Percentiles rank a stretch among this genome's conserved stretches.
phyloP scores from a whole-genome alignment of 192 early-diverging fungal species.

The Coemansia guatemalensis region DNA sequence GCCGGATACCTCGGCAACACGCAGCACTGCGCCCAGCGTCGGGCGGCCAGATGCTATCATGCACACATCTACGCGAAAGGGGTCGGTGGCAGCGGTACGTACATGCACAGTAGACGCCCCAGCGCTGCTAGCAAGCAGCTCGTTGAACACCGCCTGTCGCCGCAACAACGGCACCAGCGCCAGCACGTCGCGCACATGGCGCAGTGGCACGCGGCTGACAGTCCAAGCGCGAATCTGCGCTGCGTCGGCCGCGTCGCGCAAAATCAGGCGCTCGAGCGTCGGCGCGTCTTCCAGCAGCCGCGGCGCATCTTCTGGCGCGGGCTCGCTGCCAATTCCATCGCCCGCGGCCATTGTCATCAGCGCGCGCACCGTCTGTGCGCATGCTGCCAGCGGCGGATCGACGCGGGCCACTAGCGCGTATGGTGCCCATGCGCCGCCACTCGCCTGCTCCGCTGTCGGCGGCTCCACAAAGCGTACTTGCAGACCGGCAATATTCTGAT shows the following conservation, averaged over 20 bases:
- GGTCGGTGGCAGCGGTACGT: slow-evolving; percentile 41
- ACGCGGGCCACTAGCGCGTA: slow-evolving; percentile 31
- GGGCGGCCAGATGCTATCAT: not conserved
- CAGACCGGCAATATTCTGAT: slow-evolving; percentile 38
- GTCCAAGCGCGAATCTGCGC: slow-evolving; percentile 52
- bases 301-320: slow-evolving; percentile 25
- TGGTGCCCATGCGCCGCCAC: slow-evolving; percentile 23
- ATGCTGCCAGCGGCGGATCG: slow-evolving; percentile 33
- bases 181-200: slow-evolving; percentile 16
- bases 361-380: slow-evolving; percentile 40
- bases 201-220: slow-evolving; percentile 31
- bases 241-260: not conserved
- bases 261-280: slow-evolving; percentile 33
- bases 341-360: slow-evolving; percentile 22
- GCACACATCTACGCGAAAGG: slow-evolving; percentile 46
- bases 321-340: not conserved
- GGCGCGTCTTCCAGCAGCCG: slow-evolving; percentile 48
- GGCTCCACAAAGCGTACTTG: slow-evolving; percentile 38
- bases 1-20: slow-evolving; percentile 20
- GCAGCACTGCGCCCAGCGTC: slow-evolving; percentile 25
- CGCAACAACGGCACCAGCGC: slow-evolving; percentile 30
- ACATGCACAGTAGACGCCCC: not conserved
- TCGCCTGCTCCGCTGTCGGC: not conserved
- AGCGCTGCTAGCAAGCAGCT: slow-evolving; percentile 41
- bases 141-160: slow-evolving; percentile 48